Evolutionary conservation across 208 protist genomes (phyloP), one percentile per base, ranked within the genome.

Genomic region (Lotmaria passim): DNA sequence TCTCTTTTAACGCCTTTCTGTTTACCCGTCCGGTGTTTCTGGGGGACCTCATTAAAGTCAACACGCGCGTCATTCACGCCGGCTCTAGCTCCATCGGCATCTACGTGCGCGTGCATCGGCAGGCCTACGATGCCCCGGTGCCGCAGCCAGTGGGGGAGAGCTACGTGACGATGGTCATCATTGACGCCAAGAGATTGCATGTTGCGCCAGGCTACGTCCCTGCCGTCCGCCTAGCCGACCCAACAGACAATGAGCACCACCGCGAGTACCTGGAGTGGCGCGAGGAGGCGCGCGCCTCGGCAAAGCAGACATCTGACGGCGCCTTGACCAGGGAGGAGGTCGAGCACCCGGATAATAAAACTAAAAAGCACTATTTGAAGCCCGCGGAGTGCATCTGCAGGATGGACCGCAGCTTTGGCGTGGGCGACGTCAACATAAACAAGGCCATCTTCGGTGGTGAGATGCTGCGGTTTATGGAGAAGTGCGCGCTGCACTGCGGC

Each of bases 361-460:
- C 19, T 7, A 80, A 86, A 57, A 30, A 65, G 26, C 15, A 14
- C 10, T 70, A 76, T 55, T 53, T 86, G 41, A 73, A 66, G 50
- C 58, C 58, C 7, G 41, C 2, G 34, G 58, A 56, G n/a, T 73
- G 55, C 33, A 24, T 64, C 3, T 73, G 67, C 58, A n/a, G 57
- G 14, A 57, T 53, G 15, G 69, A 79, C 50, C 65, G 64, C 14
- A 62, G 59, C 41, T 91, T 85, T 53, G 33, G 31, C 43, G 55
- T 72, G 11, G 47, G 26, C 15, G 52, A 83, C 48, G 23, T 79
- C 19, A 89, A 89, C 50, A 31, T 57, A 24, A 91, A 89, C 71
- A 80, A 78, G n/a, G 72, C 69, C 56, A 77, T 89, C 53, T 91
- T 87, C 53, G 86, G 86, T 15, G 86, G 86, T 0, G 71, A 80